Evolutionary conservation across 306 rosid species (phyloP).

Genomic region (Quillaja saponaria): DNA sequence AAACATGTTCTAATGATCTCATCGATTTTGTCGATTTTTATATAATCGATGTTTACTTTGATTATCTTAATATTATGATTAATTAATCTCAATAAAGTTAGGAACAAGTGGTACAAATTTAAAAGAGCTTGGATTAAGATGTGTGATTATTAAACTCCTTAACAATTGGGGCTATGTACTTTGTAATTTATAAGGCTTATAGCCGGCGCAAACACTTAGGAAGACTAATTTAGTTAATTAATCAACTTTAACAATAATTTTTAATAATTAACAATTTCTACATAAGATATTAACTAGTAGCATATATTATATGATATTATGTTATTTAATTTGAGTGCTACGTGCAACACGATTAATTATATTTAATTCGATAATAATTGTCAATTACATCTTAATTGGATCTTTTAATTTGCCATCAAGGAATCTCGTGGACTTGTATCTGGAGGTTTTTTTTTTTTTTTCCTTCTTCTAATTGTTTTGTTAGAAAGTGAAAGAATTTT

Average conservation of each 20-base stretch:
- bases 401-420: constrained; percentile 6
- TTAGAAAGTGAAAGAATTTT: too few relatives aligned
- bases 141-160: constrained; percentile 10
- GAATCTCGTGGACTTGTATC: constrained; percentile 29
- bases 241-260: neutral
- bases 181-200: constrained; percentile 5
- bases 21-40: too few relatives aligned
- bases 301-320: too few relatives aligned
- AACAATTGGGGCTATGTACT: neutral
- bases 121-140: constrained; percentile 14
- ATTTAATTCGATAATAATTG: too few relatives aligned
- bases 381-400: too few relatives aligned
- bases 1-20: too few relatives aligned
- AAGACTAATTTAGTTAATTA: constrained; percentile 8
- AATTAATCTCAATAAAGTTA: too few relatives aligned
- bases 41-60: neutral
- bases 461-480: too few relatives aligned
- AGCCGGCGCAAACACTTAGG: constrained; percentile 21
- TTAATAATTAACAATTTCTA: constrained; percentile 5
- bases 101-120: neutral
- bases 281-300: too few relatives aligned
- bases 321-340: too few relatives aligned
- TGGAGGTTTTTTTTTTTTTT: too few relatives aligned
- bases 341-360: too few relatives aligned
- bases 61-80: neutral